Base-by-base conservation (phyloP, 106 monocot genomes). In the Allium fistulosum region DNA sequence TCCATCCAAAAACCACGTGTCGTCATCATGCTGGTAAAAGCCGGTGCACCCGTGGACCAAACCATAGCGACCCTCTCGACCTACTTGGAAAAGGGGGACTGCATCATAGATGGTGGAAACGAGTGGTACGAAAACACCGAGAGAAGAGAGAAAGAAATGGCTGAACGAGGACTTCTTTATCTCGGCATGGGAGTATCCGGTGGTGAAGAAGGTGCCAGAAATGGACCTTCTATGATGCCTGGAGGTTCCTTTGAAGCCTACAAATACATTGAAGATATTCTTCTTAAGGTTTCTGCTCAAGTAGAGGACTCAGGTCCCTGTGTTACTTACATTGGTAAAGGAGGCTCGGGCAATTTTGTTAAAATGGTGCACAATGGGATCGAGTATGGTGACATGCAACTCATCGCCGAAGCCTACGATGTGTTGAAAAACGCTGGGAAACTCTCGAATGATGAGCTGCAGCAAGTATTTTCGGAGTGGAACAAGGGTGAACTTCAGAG, bases 91-190 rank as follows among this genome's bases (percentile, higher is more conserved):
- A 75, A 71, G 48, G 83, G 83, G 17, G 83, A 83, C 57, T 83
- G 83, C 49, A 83, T 83, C 64, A 76, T 83, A 18, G 83, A 83
- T 48, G 83, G 83, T 2, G 83, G 83, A 46, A 83, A 83, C 26
- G 83, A 83, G n/a, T 83, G 83, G 83, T 83, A 83, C 2, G 83
- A 83, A 57, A 83, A 83, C 69, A 83, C 83, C 0, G 83, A 83
- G 76, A 75, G 83, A 69, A 79, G 83, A 61, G 83, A 79, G 69
- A 79, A 83, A 46, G 79, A 68, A 8, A 69, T 83, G 83, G 71
- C 79, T n/a, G 78, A 83, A 45, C 71, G 37, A 52, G 83, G 79
- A 17, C 72, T 83, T 11, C 83, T 83, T 48, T 83, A 79, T 74
- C 76, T 83, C 10, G 83, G 83, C 26, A 83, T 83, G 83, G 83